Evolutionary conservation across 345 rosid genomes (phyloP), one percentile per base, ranked within the genome.

Genomic region (Citrus medica): DNA sequence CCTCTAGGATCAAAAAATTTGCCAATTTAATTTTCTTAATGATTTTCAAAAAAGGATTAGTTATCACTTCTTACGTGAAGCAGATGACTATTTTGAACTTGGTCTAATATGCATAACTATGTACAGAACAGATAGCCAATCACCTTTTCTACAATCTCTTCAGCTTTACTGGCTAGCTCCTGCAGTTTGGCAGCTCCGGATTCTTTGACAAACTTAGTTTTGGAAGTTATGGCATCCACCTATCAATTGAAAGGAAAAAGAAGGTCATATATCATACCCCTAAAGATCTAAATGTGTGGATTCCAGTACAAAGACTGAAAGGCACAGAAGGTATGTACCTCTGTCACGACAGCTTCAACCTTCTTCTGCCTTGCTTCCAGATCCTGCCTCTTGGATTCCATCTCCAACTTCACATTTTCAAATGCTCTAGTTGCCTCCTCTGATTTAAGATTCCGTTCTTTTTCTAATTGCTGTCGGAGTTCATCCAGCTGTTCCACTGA

Each of bases 131-230:
- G 69, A 73, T 55, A 53, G 32, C 63, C 48, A 22, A 17, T 16
- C 71, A 96, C 99, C 97, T 96, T 90, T 80, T 89, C 85, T 40
- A 86, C 86, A 59, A 92, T 77, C 85, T 90, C 93, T 83, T 89
- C 93, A 28, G 89, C 81, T 88, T 89, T 94, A 58, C 46, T 32
- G 19, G 86, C 82, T 79, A 91, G 72, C 53, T 80, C 84, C 67
- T 86, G 86, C 76, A 87, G 88, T 88, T 89, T 86, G 70, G 86
- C 89, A 75, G 87, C 92, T 74, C 87, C 88, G 16, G 90, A 85
- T 80, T 94, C 93, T 76, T 84, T 89, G 35, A 86, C 89, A 69
- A 80, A 74, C 67, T 83, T 89, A 76, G 85, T 83, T 89, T 87
- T 88, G 55, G 79, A 80, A 16, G 88, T 86, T 73, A 87, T 86